Evolutionary conservation across 2,329 filamentous ascomycete species (phyloP), one percentile per base, ranked within the genome.

Genomic region (Pyrenophora seminiperda): DNA sequence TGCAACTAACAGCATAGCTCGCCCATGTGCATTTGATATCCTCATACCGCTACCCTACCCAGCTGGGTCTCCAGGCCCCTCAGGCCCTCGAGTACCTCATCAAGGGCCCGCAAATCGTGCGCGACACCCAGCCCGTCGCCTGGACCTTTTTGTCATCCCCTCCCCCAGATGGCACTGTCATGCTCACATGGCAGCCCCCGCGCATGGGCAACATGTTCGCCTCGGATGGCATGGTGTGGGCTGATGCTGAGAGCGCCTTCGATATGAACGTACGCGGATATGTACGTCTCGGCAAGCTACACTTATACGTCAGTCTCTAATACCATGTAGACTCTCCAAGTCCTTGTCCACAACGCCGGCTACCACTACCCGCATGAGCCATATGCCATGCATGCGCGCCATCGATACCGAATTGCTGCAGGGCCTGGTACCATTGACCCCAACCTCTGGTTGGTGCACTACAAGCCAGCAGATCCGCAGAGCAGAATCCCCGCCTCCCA

Each of bases 141-240:
- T 99, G 93, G 93, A 92, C 89, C 37, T 96, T 93, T 72, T 83
- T 97, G 48, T 86, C 94, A 63, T 83, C 85, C 44, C 93, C 93
- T 9, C 81, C 73, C 13, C 62, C 81, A 43, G 90, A 96, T 73
- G 91, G 91, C 47, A 88, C 87, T 7, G 83, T 96, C 36, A 83
- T 94, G 69, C 80, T 97, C 56, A 88, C 89, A 43, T 97, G 93
- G 93, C 91, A 97, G 72, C 89, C 93, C 2, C 79, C 88, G 43
- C 66, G 66, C 43, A 82, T 86, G 63, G 83, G 86, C 50, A 85
- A 83, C 1, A 87, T 86, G 63, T 96, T 92, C 69, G 87, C 93
- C 7, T 96, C 89, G 29, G 93, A 99, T 77, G 94, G 94, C 38
- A 95, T 92, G 71, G 81, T 97, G 14, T 99, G 92, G 92, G 86